Evolutionary conservation across 768 basidiomycete genomes (phyloP).

Genomic region (Leccinum rimulosum): DNA sequence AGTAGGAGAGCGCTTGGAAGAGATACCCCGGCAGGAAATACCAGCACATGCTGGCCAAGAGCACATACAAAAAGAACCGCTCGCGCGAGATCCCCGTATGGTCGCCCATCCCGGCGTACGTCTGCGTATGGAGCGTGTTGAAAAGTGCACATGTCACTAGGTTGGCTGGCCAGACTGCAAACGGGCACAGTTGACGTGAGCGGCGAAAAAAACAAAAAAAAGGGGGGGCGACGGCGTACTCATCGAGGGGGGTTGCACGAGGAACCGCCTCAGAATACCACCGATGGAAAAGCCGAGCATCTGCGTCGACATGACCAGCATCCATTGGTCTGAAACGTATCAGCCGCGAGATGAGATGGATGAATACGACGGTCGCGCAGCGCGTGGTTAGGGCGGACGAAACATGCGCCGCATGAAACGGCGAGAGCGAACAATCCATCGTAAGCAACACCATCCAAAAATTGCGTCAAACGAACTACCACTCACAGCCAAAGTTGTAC

Average conservation of each 20-base stretch:
- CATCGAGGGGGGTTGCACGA: slow-evolving; percentile 65
- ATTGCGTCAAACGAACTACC: not conserved
- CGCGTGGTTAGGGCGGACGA: not conserved
- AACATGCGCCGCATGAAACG: not conserved
- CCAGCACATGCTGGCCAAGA: slow-evolving; percentile 34
- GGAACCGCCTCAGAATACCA: slow-evolving; percentile 57
- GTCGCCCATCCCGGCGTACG: slow-evolving; percentile 41
- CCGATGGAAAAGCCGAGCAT: slow-evolving; percentile 63
- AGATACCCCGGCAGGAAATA: slow-evolving; percentile 75
- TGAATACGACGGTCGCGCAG: not conserved
- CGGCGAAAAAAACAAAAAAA: not conserved
- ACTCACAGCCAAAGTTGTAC: slow-evolving; percentile 49
- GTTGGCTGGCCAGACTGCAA: slow-evolving; percentile 72
- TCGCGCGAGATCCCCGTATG: slow-evolving; percentile 52
- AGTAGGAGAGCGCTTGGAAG: slow-evolving; percentile 63
- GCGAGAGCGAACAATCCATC: not conserved
- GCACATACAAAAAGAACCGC: slow-evolving; percentile 48
- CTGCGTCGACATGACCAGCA: slow-evolving; percentile 70
- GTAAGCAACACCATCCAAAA: not conserved
- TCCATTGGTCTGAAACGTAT: slow-evolving; percentile 46
- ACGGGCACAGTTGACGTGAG: slow-evolving; percentile 22
- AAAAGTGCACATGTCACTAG: slow-evolving; percentile 69
- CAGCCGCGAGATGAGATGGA: not conserved
- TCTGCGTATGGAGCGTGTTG: slow-evolving; percentile 67
- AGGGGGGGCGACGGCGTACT: slow-evolving; percentile 34